phyloP scores from a whole-genome alignment of 2,329 filamentous ascomycete genomes.

The Diaporthe australafricana region DNA sequence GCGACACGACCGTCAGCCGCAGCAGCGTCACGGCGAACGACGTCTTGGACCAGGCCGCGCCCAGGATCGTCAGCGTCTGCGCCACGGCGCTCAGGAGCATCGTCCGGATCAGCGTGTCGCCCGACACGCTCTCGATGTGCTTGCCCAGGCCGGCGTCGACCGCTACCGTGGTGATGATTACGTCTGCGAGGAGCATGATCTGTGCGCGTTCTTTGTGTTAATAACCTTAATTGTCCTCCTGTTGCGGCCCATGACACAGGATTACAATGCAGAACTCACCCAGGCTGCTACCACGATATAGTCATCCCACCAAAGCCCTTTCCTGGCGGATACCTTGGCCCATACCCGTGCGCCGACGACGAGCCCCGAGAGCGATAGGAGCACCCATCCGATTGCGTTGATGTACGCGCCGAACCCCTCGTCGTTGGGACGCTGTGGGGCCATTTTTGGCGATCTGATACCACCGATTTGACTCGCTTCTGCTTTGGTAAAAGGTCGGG shows the following conservation, averaged over 20 bases:
- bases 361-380: constrained; percentile 5
- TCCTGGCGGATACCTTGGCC: constrained; percentile 21
- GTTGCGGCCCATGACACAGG: not conserved
- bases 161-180: constrained; percentile 25
- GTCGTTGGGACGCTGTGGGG: constrained; percentile 7
- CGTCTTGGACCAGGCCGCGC: constrained; percentile 49
- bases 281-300: constrained; percentile 30
- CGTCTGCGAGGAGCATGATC: constrained; percentile 28
- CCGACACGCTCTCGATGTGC: constrained; percentile 1
- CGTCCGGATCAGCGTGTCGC: constrained; percentile 25
- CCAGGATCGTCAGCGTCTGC: constrained; percentile 43
- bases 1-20: constrained; percentile 43
- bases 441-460: constrained; percentile 10
- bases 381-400: constrained; percentile 11
- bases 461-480: not conserved
- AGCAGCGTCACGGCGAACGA: constrained; percentile 49
- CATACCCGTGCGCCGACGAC: constrained; percentile 30
- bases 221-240: not conserved
- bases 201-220: not conserved
- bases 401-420: not conserved
- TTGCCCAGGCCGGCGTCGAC: constrained; percentile 29
- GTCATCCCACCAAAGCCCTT: constrained; percentile 36
- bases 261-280: not conserved
- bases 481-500: not conserved
- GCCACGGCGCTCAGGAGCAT: constrained; percentile 26